Base-by-base conservation (phyloP, 179 eudicot species). In the Gypsophila paniculata region DNA sequence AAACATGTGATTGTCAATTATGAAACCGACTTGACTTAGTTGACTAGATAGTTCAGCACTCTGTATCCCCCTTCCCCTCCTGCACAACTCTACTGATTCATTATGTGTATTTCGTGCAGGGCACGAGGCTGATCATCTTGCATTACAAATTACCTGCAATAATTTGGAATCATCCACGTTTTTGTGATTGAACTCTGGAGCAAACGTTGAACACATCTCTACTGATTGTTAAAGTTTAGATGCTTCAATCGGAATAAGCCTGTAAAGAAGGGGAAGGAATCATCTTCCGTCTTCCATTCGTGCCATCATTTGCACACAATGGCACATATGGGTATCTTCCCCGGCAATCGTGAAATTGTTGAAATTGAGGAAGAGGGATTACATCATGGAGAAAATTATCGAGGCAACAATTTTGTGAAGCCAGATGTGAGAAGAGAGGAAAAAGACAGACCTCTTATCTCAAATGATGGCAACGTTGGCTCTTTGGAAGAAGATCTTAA, bases 401-500 rank as follows among this genome's bases (percentile, higher is more conserved):
- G 75, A 81, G 49, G 65, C 57, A 76, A 53, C 66, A 73, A 65
- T 49, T 78, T 53, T 52, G 36, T 54, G 36, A 79, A 73, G 72
- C 60, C 72, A 32, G 85, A 84, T 48, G 8, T 49, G 54, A 81
- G 76, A 65, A 75, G 69, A 39, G 83, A 84, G 65, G 90, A 82
- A 6, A 87, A 74, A 63, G 85, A 78, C 12, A 61, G 74, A 73
- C 72, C 89, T 79, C 75, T 66, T 62, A 77, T 68, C 36, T 79
- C 86, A 74, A 80, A 75, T 70, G 70, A 71, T 80, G 87, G 77
- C 26, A 79, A 66, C 67, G 71, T 81, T 73, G 81, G 73, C 55
- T 78, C 82, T 69, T 34, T 88, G 68, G 96, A 90, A 77, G 91
- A 91, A 76, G 99, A 91, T 67, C 96, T 94, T 68, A 90, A 85